phyloP scores from a whole-genome alignment of 495 filamentous ascomycete genomes.

The Chaetomium cochliodes region DNA sequence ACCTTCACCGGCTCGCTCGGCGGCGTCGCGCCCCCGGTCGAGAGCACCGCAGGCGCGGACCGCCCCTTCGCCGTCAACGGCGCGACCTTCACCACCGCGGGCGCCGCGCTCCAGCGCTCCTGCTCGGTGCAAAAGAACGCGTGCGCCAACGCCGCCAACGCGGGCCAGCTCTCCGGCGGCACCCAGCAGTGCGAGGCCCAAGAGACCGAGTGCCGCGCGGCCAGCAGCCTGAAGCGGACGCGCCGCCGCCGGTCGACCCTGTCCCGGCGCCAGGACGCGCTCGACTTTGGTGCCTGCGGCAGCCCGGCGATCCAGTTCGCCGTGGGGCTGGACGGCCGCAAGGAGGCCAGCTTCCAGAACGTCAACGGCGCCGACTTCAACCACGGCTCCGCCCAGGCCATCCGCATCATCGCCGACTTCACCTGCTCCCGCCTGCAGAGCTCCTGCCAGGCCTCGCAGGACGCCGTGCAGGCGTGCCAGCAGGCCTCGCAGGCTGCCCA shows the following conservation, averaged over 20 bases:
- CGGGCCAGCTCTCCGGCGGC: constrained; percentile 42
- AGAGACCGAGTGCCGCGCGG: constrained; percentile 45
- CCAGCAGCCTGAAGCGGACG: constrained; percentile 26
- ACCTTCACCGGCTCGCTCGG: constrained; percentile 57
- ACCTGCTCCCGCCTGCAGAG: constrained; percentile 55
- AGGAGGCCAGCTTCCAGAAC: constrained; percentile 52
- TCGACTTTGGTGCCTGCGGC: constrained; percentile 52
- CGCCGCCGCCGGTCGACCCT: constrained; percentile 30
- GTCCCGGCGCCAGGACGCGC: constrained; percentile 31
- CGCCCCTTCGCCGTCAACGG: constrained; percentile 58
- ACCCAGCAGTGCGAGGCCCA: constrained; percentile 52
- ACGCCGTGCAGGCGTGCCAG: constrained; percentile 49
- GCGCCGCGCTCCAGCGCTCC: constrained; percentile 52
- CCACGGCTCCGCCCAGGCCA: constrained; percentile 58
- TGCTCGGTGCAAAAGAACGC: constrained; percentile 58
- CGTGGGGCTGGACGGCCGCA: constrained; percentile 51
- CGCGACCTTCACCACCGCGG: constrained; percentile 50
- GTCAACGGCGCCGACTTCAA: constrained; percentile 54
- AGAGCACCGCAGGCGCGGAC: constrained; percentile 42
- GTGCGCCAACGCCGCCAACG: constrained; percentile 56
- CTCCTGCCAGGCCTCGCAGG: constrained; percentile 53
- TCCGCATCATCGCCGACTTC: constrained; percentile 54
- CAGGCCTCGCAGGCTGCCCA: constrained; percentile 43
- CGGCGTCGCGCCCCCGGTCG: constrained; percentile 50
- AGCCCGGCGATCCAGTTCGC: constrained; percentile 57